A percentile compares a stretch with the other conserved stretches of the same genome.
Evolutionary conservation across 352 stramenopile species (phyloP).

Genomic region (Phytophthora sp.): DNA sequence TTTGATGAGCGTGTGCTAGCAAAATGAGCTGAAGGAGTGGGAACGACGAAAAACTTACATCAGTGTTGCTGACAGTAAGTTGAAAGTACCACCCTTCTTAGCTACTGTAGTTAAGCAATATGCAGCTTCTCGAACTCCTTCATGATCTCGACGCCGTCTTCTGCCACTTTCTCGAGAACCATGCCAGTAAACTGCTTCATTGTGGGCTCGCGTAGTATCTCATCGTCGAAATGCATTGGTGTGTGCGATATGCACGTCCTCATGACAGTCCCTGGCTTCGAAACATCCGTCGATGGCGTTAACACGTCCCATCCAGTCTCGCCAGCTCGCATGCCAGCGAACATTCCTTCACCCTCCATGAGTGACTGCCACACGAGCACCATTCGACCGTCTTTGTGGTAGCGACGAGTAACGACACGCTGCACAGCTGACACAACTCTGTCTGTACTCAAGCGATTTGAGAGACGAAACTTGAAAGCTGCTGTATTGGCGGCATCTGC

Average conservation of each 20-base stretch:
- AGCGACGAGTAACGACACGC: constrained; percentile 18
- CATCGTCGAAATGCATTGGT: neutral
- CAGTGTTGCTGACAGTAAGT: no score
- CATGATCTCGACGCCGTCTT: neutral
- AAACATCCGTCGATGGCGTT: neutral
- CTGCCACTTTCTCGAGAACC: neutral
- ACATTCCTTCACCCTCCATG: constrained; percentile 26
- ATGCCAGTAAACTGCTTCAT: neutral
- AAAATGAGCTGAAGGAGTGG: no score
- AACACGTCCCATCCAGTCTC: constrained; percentile 22
- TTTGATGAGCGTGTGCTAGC: no score
- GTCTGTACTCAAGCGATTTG: constrained; percentile 1
- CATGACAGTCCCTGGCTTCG: constrained; percentile 11
- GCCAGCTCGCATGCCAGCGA: constrained; percentile 28
- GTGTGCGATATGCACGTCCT: constrained; percentile 13
- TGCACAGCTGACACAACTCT: constrained; percentile 24
- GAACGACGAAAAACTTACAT: no score
- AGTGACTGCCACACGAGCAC: constrained; percentile 32
- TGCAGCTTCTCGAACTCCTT: neutral
- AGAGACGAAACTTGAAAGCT: constrained; percentile 28
- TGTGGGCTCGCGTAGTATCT: neutral
- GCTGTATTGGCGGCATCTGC: constrained; percentile 21
- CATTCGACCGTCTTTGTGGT: constrained; percentile 11
- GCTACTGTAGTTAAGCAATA: neutral
- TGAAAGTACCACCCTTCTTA: no score